Evolutionary conservation across 495 filamentous ascomycete species (phyloP).

Genomic region (Trichoderma gamsii): DNA sequence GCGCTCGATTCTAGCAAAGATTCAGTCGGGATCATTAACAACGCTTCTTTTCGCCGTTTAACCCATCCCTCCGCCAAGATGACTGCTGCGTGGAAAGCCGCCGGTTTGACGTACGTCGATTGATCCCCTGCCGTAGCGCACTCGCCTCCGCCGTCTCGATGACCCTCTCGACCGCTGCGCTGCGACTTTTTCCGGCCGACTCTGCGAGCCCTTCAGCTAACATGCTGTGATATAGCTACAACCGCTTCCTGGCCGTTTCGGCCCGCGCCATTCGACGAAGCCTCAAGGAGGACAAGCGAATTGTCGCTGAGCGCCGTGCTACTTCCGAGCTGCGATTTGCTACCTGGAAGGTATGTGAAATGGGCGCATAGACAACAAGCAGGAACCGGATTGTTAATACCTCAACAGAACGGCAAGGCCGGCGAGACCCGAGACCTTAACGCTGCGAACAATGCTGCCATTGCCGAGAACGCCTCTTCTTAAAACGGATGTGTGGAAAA

Average conservation of each 20-base stretch:
- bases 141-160: constrained; percentile 13
- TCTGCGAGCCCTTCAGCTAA: constrained; percentile 22
- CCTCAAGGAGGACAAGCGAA: constrained; percentile 86
- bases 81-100: constrained; percentile 97
- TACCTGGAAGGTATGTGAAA: constrained; percentile 85
- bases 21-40: constrained; percentile 15
- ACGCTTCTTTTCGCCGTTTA: constrained; percentile 9
- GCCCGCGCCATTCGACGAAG: constrained; percentile 78
- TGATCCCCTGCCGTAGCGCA: constrained; percentile 12
- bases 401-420: constrained; percentile 86
- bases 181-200: not conserved
- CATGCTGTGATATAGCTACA: constrained; percentile 54
- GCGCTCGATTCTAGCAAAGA: constrained; percentile 15
- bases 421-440: constrained; percentile 73
- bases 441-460: constrained; percentile 54
- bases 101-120: constrained; percentile 81
- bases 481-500: not conserved
- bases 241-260: constrained; percentile 74
- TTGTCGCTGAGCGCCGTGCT: constrained; percentile 82
- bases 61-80: constrained; percentile 56
- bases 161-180: constrained; percentile 20
- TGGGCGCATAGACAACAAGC: constrained; percentile 14
- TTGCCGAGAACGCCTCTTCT: constrained; percentile 7
- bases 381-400: constrained; percentile 17
- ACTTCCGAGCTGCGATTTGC: constrained; percentile 86